Conservation (phyloP, 2,329 filamentous ascomycete species). For the Colletotrichum paranaense region DNA sequence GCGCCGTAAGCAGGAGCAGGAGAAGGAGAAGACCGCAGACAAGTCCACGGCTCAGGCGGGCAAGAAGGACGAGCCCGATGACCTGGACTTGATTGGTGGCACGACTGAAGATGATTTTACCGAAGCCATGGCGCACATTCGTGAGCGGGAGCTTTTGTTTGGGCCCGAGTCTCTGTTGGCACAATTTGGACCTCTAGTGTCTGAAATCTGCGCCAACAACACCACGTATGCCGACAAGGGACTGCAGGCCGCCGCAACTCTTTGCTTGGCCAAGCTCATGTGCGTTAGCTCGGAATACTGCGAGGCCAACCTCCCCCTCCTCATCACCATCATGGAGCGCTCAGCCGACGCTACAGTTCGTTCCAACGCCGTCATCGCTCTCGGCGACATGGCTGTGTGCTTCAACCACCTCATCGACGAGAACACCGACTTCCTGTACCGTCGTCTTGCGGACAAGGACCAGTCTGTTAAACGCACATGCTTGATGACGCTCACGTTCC, state of each 20-base stretch:
- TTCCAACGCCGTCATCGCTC: slow-evolving; percentile 94
- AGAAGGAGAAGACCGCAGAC: slow-evolving; percentile 68
- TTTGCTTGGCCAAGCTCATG: slow-evolving; percentile 98
- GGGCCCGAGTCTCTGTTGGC: slow-evolving; percentile 86
- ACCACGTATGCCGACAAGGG: slow-evolving; percentile 90
- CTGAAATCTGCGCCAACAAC: slow-evolving; percentile 95
- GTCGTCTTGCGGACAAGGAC: slow-evolving; percentile 88
- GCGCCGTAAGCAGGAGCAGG: slow-evolving; percentile 90
- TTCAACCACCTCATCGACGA: slow-evolving; percentile 99
- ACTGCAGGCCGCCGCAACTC: slow-evolving; percentile 90
- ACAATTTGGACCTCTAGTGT: slow-evolving; percentile 90
- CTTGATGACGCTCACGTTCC: slow-evolving; percentile 97
- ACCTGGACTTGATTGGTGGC: slow-evolving; percentile 95
- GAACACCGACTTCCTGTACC: slow-evolving; percentile 98
- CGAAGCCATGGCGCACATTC: slow-evolving; percentile 85
- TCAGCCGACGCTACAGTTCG: slow-evolving; percentile 92
- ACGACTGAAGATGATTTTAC: slow-evolving; percentile 96
- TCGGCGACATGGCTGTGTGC: slow-evolving; percentile 99
- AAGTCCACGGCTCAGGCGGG: slow-evolving; percentile 42
- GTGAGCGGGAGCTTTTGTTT: slow-evolving; percentile 85
- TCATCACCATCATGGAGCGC: slow-evolving; percentile 98
- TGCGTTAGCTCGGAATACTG: slow-evolving; percentile 98
- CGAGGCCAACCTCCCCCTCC: slow-evolving; percentile 88
- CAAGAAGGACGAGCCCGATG: slow-evolving; percentile 75
- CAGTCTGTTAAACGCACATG: slow-evolving; percentile 95